A percentile compares a stretch with the other conserved stretches of the same genome.
phyloP scores from a whole-genome alignment of 495 filamentous ascomycete species.

The Pyrenopolyporus hunteri region DNA sequence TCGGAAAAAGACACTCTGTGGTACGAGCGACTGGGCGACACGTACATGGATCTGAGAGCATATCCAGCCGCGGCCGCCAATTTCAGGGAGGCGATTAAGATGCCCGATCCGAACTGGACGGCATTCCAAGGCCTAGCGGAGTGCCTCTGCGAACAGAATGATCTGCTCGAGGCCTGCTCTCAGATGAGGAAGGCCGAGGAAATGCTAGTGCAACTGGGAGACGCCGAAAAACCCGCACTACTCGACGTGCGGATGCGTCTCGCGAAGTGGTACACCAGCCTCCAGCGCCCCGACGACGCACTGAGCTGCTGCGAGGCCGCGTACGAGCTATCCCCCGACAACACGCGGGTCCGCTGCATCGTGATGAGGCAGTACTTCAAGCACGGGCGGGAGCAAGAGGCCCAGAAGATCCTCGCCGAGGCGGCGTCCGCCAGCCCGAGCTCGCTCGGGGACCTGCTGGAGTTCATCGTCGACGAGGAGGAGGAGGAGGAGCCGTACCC shows the following conservation, averaged over 20 bases:
- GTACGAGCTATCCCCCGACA: not conserved
- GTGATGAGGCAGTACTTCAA: not conserved
- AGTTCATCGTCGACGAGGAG: not conserved
- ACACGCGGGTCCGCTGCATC: not conserved
- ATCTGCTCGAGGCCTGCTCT: not conserved
- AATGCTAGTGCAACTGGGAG: not conserved
- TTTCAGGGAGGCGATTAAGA: not conserved
- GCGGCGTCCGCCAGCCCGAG: not conserved
- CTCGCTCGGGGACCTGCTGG: not conserved
- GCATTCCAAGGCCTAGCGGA: not conserved
- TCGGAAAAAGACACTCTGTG: not conserved
- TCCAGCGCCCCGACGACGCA: not conserved
- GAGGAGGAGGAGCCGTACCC: too few species aligned
- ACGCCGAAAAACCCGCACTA: not conserved
- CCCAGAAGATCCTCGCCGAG: not conserved
- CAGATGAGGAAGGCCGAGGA: not conserved
- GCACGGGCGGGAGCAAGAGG: not conserved
- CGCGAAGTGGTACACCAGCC: not conserved
- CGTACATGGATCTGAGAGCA: not conserved
- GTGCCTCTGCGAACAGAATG: not conserved
- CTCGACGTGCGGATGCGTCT: not conserved
- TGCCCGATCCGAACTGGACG: not conserved
- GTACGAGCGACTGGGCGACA: not conserved
- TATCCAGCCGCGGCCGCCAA: not conserved
- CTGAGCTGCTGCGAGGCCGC: not conserved